Conservation (phyloP, 768 basidiomycete genomes). For the Crucibulum laeve region DNA sequence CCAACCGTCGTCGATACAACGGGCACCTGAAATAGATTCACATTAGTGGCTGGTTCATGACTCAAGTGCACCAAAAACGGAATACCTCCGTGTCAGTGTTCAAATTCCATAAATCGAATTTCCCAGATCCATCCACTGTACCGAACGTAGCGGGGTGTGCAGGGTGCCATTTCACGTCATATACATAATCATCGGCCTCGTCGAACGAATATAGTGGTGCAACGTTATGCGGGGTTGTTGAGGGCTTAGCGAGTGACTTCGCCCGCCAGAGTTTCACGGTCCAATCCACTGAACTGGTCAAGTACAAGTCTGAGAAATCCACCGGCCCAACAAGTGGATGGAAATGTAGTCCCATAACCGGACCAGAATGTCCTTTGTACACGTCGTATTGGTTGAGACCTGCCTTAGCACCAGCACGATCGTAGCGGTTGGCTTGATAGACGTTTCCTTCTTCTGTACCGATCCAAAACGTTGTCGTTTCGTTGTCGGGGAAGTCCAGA, state of each 20-base stretch:
- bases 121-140: slow-evolving; percentile 89
- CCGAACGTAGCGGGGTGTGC: slow-evolving; percentile 93
- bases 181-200: slow-evolving; percentile 97
- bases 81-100: slow-evolving; percentile 94
- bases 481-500: slow-evolving; percentile 92
- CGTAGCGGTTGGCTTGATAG: slow-evolving; percentile 95
- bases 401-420: slow-evolving; percentile 94
- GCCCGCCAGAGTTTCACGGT: slow-evolving; percentile 96
- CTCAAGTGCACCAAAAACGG: not conserved
- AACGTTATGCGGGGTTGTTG: slow-evolving; percentile 54
- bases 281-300: slow-evolving; percentile 95
- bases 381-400: slow-evolving; percentile 91
- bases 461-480: slow-evolving; percentile 95
- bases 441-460: slow-evolving; percentile 98
- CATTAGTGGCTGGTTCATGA: not conserved
- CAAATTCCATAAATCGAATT: slow-evolving; percentile 97
- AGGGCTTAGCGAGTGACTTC: slow-evolving; percentile 71
- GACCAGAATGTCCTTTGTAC: slow-evolving; percentile 90
- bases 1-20: slow-evolving; percentile 83
- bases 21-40: slow-evolving; percentile 88
- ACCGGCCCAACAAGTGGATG: slow-evolving; percentile 89
- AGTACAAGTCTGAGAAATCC: slow-evolving; percentile 93
- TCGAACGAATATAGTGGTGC: slow-evolving; percentile 90
- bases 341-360: slow-evolving; percentile 92
- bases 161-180: slow-evolving; percentile 98